These are phyloP conservation scores for Tricholoma hemisulphureum DNA, from an alignment of 768 basidiomycete genomes.

Conservation along the genomic window DNA sequence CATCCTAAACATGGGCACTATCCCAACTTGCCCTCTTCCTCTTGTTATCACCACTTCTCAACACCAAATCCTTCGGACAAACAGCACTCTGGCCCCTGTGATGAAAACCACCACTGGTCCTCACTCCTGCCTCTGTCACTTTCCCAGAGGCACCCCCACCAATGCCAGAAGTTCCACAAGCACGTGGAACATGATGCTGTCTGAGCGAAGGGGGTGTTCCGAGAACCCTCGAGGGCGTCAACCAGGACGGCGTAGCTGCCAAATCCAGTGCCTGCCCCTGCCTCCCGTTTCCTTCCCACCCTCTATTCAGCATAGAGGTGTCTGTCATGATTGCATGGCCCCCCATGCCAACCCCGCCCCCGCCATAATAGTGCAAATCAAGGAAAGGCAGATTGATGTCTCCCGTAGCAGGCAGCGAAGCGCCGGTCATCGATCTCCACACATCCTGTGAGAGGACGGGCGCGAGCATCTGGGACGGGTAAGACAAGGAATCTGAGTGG, in stretches of 20 bases:
- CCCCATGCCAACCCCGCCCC: neutral
- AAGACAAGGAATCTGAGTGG: slow-evolving; percentile 1
- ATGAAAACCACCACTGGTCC: slow-evolving; percentile 26
- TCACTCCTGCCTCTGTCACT: neutral
- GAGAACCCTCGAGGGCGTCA: slow-evolving; percentile 17
- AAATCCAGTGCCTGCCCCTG: slow-evolving; percentile 39
- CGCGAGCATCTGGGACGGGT: slow-evolving; percentile 12
- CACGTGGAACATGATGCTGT: slow-evolving; percentile 14
- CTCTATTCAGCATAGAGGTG: slow-evolving; percentile 8
- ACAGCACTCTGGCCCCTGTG: slow-evolving; percentile 46
- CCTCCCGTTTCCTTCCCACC: slow-evolving; percentile 1
- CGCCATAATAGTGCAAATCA: slow-evolving; percentile 67
- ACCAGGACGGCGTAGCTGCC: slow-evolving; percentile 30
- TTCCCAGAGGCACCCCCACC: slow-evolving; percentile 4
- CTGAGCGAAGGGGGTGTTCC: slow-evolving; percentile 15
- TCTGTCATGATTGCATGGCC: slow-evolving; percentile 7
- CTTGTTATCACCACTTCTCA: slow-evolving; percentile 31
- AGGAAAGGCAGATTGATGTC: slow-evolving; percentile 61
- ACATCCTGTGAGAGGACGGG: slow-evolving; percentile 14
- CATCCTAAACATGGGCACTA: slow-evolving; percentile 28
- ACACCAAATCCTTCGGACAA: slow-evolving; percentile 39
- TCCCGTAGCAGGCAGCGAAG: neutral
- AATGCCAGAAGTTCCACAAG: slow-evolving; percentile 1
- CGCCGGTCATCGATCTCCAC: slow-evolving; percentile 25
- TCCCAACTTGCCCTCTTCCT: slow-evolving; percentile 49